These are phyloP conservation scores for Boletales sp. DNA, from an alignment of 768 basidiomycete species.

Conservation along the genomic window DNA sequence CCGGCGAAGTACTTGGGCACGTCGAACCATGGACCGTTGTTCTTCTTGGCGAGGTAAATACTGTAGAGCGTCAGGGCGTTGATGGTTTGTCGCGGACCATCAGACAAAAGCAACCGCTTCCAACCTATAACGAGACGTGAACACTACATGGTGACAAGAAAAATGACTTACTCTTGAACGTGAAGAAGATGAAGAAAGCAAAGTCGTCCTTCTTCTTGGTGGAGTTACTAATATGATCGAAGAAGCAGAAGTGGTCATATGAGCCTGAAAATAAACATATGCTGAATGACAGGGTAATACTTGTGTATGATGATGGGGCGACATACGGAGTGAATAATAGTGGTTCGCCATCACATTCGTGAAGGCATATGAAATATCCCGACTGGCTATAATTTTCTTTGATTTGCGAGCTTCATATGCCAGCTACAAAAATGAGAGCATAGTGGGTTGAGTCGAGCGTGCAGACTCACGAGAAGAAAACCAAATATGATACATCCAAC, in stretches of 20 bases:
- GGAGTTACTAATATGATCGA: constrained; percentile 92
- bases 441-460: not conserved
- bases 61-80: constrained; percentile 97
- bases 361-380: constrained; percentile 97
- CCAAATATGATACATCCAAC: constrained; percentile 97
- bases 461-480: constrained; percentile 76
- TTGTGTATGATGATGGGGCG: not conserved
- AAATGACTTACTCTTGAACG: constrained; percentile 82
- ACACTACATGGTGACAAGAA: not conserved
- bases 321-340: constrained; percentile 91
- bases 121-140: constrained; percentile 48
- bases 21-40: constrained; percentile 59
- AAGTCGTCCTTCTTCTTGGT: constrained; percentile 97
- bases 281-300: not conserved
- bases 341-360: constrained; percentile 97
- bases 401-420: constrained; percentile 91
- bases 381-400: constrained; percentile 89
- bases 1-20: constrained; percentile 75
- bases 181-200: constrained; percentile 99
- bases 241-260: constrained; percentile 98
- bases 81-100: constrained; percentile 96
- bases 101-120: constrained; percentile 87
- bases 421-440: constrained; percentile 45
- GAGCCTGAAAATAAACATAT: constrained; percentile 51
- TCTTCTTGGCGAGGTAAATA: constrained; percentile 63